Conservation (phyloP, 2,329 filamentous ascomycete genomes). For the Chaetothyriales sp. region DNA sequence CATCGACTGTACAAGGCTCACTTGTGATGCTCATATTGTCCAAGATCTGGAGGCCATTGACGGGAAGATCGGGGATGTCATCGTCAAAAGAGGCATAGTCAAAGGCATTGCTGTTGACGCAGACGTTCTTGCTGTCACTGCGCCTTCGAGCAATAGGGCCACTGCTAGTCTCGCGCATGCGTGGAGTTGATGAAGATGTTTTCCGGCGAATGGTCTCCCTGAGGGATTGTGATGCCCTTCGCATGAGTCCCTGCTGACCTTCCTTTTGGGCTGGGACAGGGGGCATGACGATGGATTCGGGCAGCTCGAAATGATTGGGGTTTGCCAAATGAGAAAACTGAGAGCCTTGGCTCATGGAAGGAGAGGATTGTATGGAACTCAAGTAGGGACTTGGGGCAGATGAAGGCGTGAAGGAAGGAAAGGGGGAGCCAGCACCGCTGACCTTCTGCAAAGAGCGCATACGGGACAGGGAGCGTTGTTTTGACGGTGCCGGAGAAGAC, state of each 20-base stretch:
- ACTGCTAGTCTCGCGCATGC: constrained; percentile 71
- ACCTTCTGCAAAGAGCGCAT: constrained; percentile 13
- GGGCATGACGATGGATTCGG: constrained; percentile 49
- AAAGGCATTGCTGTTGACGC: constrained; percentile 18
- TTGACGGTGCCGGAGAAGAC: background rate
- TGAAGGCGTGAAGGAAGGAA: constrained; percentile 10
- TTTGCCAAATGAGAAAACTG: constrained; percentile 24
- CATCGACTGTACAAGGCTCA: constrained; percentile 23
- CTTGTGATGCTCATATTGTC: constrained; percentile 26
- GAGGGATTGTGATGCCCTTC: constrained; percentile 69
- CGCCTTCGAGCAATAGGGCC: constrained; percentile 77
- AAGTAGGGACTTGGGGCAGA: constrained; percentile 14
- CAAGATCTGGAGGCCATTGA: constrained; percentile 19
- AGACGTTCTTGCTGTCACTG: constrained; percentile 70
- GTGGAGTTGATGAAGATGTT: constrained; percentile 60
- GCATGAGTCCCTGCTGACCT: constrained; percentile 45
- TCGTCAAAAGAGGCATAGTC: constrained; percentile 9
- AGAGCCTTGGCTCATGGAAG: constrained; percentile 8
- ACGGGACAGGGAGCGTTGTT: background rate
- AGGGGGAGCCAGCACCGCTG: constrained; percentile 6
- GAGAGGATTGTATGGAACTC: constrained; percentile 15
- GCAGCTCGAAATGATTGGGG: constrained; percentile 49
- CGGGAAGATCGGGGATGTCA: constrained; percentile 5
- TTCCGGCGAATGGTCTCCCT: constrained; percentile 49
- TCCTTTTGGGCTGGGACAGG: constrained; percentile 17